Evolutionary conservation across 176 grass and related monocot genomes (phyloP), one percentile per base, ranked within the genome.

Genomic region (Triticum urartu): DNA sequence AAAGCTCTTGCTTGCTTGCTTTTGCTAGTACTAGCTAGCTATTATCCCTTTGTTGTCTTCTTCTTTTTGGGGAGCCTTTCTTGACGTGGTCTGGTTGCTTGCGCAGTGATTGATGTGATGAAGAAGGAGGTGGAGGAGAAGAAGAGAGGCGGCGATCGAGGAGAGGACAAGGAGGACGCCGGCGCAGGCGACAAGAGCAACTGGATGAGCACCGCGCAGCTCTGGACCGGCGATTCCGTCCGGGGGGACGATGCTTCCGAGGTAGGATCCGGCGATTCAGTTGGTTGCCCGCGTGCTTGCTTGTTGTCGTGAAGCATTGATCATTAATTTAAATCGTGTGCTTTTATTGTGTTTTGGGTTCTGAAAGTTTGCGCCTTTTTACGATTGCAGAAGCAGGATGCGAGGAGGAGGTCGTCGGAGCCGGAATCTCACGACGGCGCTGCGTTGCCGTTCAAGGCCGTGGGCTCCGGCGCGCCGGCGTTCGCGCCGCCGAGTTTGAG

Each of bases 151-250:
- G 85, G 79, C 74, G 88, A 78, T 67, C 82, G 77, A 39, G 63
- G 81, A 67, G 79, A 73, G 36, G 81, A 18, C 0, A 78, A 42
- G 9, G 84, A 87, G 79, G 82, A 85, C 38, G 35, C 50, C 86
- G 42, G 64, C 76, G 58, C 80, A 54, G 89, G 83, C 62, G 87
- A 93, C 82, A 98, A 95, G 87, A 98, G 82, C 83, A 92, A 89
- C 77, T 98, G 95, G 95, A 91, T 98, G 95, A 93, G 93, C 81
- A 95, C 95, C 9, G 93, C 93, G 75, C 95, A 98, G 88, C 89
- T 98, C 39, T 98, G 93, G 95, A 85, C 88, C 1, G 88, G 92
- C n/a, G 86, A 85, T 87, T 86, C 64, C 15, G 78, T 76, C 83
- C 84, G 69, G 32, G 72, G 60, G 7, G 42, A 81, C 9, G 63